Evolutionary conservation across 1,284 basidiomycete genomes (phyloP), one percentile per base, ranked within the genome.

Genomic region (Hemileia vastatrix): DNA sequence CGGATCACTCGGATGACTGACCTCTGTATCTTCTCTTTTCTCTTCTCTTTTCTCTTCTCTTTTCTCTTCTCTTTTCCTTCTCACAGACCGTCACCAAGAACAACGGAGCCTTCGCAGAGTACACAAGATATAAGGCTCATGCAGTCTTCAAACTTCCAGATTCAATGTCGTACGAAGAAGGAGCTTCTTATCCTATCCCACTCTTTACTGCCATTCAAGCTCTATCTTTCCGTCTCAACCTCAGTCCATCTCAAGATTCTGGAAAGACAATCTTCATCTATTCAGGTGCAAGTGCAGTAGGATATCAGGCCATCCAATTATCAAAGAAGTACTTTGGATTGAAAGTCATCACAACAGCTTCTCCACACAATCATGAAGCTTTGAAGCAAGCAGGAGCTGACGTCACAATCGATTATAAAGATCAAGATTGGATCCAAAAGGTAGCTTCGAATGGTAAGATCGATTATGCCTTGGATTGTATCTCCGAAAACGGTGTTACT

Each of bases 61-160:
- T 40, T 15, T 40, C 15, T 15, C 11, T 40, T 40, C 36, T 15
- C 36, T 11, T 15, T 40, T 40, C 36, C 36, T 9, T 27, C 27
- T 27, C 27, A 27, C 15, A 40, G 36, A 27, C 43, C 15, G 36
- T 31, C 27, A 21, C 19, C 8, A 50, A 57, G 23, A 32, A 44
- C 36, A 57, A 57, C 43, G 55, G 55, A 27, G 44, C 43, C n/a
- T 57, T 57, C 40, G 55, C 55, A 24, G 55, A 57, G 43, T 57
- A 45, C 55, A 33, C 43, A 6, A 15, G 48, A 18, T 57, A 23
- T 43, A 57, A 57, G 44, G 43, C 31, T 27, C 40, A 57, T 32
- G 51, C 23, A 9, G n/a, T 47, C 40, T 57, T 57, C 4, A 48
- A 48, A 15, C 55, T 57, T n/a, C 43, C 44, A 32, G 43, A 48